Percentiles rank a stretch among this genome's conserved stretches.
These are phyloP conservation scores for Pelargonium australe DNA, from an alignment of 441 rosid species.

Conservation along the genomic window DNA sequence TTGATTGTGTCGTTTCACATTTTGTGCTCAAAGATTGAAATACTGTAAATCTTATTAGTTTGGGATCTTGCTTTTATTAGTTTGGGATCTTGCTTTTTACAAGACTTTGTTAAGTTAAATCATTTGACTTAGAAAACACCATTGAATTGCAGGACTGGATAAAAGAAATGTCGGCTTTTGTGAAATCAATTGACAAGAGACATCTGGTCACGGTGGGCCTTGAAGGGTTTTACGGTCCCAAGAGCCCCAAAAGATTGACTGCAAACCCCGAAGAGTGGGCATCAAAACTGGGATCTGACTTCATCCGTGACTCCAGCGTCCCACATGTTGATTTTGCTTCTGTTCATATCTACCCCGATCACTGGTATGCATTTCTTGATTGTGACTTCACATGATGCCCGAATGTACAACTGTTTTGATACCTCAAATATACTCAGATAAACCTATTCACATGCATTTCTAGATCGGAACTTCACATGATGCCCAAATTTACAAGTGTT, in stretches of 20 bases:
- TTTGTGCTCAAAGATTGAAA: too few species aligned
- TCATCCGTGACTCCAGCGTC: slow-evolving; percentile 59
- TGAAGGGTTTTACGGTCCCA: slow-evolving; percentile 95
- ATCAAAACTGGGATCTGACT: slow-evolving; percentile 73
- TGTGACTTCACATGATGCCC: neutral
- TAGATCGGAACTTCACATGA: neutral
- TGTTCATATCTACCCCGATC: slow-evolving; percentile 91
- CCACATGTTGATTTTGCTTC: slow-evolving; percentile 69
- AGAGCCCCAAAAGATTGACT: slow-evolving; percentile 57
- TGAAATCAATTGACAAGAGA: slow-evolving; percentile 74
- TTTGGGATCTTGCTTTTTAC: too few species aligned
- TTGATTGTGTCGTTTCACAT: too few species aligned
- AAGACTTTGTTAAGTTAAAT: too few species aligned
- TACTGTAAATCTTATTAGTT: too few species aligned
- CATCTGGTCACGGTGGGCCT: slow-evolving; percentile 84
- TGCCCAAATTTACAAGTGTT: neutral
- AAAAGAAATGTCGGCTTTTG: slow-evolving; percentile 71
- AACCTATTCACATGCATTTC: slow-evolving; percentile 16
- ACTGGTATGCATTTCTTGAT: slow-evolving; percentile 48
- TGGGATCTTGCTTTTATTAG: too few species aligned
- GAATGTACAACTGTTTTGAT: neutral
- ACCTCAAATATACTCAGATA: slow-evolving; percentile 21
- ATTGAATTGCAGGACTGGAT: slow-evolving; percentile 67
- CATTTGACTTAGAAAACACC: neutral
- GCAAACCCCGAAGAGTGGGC: slow-evolving; percentile 84